Evolutionary conservation across 192 early-diverging fungal species (phyloP), one percentile per base, ranked within the genome.

Genomic region (Coemansia sp.): DNA sequence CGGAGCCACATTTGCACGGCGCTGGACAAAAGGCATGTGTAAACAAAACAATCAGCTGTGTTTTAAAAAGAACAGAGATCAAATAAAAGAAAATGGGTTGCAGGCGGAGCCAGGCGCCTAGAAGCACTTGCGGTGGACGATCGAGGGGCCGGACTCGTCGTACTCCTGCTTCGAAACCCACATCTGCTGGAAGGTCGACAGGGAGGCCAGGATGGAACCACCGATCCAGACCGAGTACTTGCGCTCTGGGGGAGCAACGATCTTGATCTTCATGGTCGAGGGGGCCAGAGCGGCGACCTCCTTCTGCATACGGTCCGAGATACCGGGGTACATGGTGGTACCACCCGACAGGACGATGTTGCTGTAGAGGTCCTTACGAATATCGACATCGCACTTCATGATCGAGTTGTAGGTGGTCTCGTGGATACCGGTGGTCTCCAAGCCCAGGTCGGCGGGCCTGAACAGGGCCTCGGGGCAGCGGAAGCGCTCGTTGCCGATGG

Each of bases 181-280:
- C 94, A 94, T 91, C 76, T 94, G 87, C 78, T 96, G 94, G 93
- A 98, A 98, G 67, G 93, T 95, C 37, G 94, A 93, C 50, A 95
- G 87, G 27, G 95, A 95, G 44, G 95, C 93, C 29, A 98, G 79
- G 50, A 98, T 95, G 53, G 93, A 95, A 45, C 95, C 95, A 82
- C 95, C 95, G 67, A 98, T 95, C 93, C 95, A 98, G 80, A 91
- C 95, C 52, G 95, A 96, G 89, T 94, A 96, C 81, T 95, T 98
- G 74, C 95, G 85, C 79, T 98, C 95, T 41, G 95, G 94, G 30
- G 95, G 95, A 58, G 94, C 94, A 70, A 95, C 92, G 71, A 98
- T 93, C 88, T 94, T 90, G 84, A 96, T 87, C 85, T 91, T 93
- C 92, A 91, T 95, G 57, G 86, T 87, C 59, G 88, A 89, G 37